phyloP scores from a whole-genome alignment of 164 flowering plant species.

The Sedum album region DNA sequence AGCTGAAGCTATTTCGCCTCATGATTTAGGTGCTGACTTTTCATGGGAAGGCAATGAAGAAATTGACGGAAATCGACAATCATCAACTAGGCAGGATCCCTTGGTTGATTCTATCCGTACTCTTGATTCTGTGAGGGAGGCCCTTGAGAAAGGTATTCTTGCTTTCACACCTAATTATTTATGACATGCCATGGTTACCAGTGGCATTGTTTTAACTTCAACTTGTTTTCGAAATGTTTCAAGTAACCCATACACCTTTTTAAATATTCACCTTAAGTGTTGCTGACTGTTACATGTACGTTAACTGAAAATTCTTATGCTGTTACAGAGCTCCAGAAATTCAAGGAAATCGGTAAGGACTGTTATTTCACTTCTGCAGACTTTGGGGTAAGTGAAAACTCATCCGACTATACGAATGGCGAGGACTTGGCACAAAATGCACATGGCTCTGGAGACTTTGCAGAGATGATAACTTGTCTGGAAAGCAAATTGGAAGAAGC shows the following conservation, averaged over 20 bases:
- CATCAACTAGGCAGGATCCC: constrained; percentile 38
- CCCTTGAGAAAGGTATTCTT: constrained; percentile 49
- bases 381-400: constrained; percentile 14
- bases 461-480: constrained; percentile 11
- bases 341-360: constrained; percentile 43
- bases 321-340: constrained; percentile 43
- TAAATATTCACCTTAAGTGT: background rate
- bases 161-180: background rate
- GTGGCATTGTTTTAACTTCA: background rate
- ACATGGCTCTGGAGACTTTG: background rate
- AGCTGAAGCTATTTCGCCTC: constrained; percentile 31
- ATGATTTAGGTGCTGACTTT: constrained; percentile 28
- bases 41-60: constrained; percentile 34
- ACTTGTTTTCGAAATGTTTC: background rate
- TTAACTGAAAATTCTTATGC: background rate
- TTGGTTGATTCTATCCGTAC: constrained; percentile 34
- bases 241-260: background rate
- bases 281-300: background rate
- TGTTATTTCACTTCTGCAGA: constrained; percentile 11
- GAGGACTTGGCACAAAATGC: constrained; percentile 18
- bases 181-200: background rate
- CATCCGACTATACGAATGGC: constrained; percentile 20
- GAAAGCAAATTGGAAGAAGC: constrained; percentile 42
- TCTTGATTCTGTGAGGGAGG: constrained; percentile 58
- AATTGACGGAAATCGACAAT: constrained; percentile 20